phyloP scores from a whole-genome alignment of 202 grass and related monocot species.

The Sporobolus alterniflorus region DNA sequence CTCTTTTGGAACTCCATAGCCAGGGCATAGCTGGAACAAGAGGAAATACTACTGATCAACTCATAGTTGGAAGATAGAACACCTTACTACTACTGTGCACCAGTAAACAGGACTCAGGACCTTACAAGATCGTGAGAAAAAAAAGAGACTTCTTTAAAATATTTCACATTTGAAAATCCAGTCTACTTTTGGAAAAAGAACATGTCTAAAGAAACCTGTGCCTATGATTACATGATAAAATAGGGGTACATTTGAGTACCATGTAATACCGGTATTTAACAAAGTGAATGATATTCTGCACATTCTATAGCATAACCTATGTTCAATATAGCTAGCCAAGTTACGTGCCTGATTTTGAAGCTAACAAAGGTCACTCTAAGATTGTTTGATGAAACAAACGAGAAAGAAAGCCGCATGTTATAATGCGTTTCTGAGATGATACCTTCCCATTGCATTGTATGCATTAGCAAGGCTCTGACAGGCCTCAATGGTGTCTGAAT shows the following conservation, averaged over 20 bases:
- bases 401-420: not conserved
- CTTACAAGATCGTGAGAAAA: not conserved
- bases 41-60: not conserved
- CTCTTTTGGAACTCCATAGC: slow-evolving; percentile 83
- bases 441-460: slow-evolving; percentile 86
- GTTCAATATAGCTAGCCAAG: not conserved
- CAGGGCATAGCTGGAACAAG: slow-evolving; percentile 65
- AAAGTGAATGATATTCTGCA: not conserved
- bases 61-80: not conserved
- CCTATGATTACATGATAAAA: not conserved
- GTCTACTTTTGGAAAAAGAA: slow-evolving; percentile 5
- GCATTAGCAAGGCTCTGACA: slow-evolving; percentile 94
- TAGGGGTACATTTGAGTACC: not conserved
- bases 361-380: not conserved
- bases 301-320: not conserved
- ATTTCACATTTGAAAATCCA: not conserved
- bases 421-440: not conserved
- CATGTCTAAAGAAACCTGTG: not conserved
- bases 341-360: not conserved
- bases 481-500: slow-evolving; percentile 82
- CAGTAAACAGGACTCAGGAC: slow-evolving; percentile 2
- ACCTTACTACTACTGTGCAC: not conserved
- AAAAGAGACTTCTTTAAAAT: not conserved
- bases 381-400: not conserved
- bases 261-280: not conserved